Conservation (phyloP, 2,329 filamentous ascomycete genomes). For the Pseudogymnoascus destructans region DNA sequence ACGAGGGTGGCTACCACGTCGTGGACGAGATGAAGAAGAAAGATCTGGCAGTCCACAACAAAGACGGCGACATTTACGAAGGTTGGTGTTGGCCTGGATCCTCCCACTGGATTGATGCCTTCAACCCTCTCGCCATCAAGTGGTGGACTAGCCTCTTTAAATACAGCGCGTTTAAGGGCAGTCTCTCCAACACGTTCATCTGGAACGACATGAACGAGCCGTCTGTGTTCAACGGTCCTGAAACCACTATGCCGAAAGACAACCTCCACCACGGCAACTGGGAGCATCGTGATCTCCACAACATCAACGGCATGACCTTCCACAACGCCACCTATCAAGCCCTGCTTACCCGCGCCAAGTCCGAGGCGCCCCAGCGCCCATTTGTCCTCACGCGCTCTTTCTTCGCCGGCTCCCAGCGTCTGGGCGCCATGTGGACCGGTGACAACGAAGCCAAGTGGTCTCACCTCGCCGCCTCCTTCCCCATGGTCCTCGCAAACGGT, state of each 20-base stretch:
- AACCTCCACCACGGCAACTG: conserved; percentile 83
- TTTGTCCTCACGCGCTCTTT: conserved; percentile 91
- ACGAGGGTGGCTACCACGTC: conserved; percentile 62
- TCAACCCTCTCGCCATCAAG: conserved; percentile 78
- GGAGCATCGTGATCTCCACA: conserved; percentile 96
- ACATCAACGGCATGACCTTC: conserved; percentile 88
- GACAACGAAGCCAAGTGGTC: conserved; percentile 93
- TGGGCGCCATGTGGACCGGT: conserved; percentile 96
- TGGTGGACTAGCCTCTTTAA: conserved; percentile 91
- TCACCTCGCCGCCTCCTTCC: conserved; percentile 76
- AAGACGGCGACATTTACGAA: conserved; percentile 78
- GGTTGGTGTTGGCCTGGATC: conserved; percentile 99
- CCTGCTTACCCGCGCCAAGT: conserved; percentile 71
- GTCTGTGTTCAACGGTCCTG: conserved; percentile 95
- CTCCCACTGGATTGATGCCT: conserved; percentile 91
- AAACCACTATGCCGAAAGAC: conserved; percentile 98
- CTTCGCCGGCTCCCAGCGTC: conserved; percentile 78
- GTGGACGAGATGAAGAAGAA: conserved; percentile 73
- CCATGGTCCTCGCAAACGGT: conserved; percentile 87
- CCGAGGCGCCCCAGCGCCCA: conserved; percentile 61
- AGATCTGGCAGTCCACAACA: conserved; percentile 74
- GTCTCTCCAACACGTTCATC: conserved; percentile 74
- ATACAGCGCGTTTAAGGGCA: conserved; percentile 78
- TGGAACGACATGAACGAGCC: conserved; percentile 99
- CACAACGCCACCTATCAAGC: conserved; percentile 88